Evolutionary conservation across 371 early-diverging fungal genomes (phyloP), one percentile per base, ranked within the genome.

Genomic region (Mycotypha africana): DNA sequence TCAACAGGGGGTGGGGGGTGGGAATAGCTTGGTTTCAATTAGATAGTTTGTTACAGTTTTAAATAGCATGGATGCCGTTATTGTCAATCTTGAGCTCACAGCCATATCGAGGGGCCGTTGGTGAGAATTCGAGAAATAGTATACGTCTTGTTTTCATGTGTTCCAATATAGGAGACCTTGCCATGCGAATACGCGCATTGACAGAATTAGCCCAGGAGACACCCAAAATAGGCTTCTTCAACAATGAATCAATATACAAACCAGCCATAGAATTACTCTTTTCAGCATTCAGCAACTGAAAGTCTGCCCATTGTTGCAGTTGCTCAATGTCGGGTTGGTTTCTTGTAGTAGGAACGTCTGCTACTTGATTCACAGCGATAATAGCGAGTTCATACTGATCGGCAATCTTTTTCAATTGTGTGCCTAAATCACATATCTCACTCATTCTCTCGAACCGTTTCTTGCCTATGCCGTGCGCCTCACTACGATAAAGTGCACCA

Each of bases 161-260:
- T 30, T 63, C 65, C 33, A 58, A 36, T 49, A 65, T 56, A 19
- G 59, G 56, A 1, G 73, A 58, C 16, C 81, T 45, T 15, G 76
- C 71, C 33, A 92, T 38, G 48, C 79, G 54, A 1, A 92, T 63
- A 15, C 91, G 67, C 0, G 77, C 75, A 41, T 86, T 88, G 30
- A 91, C 74, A 15, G 82, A 74, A 52, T 82, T 88, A 1, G 86
- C 66, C 92, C 91, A 91, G n/a, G 81, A 51, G 16, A 82, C 55
- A 0, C 92, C 92, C 40, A 91, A 64, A 4, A 85, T 76, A 0
- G 91, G 89, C 33, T 63, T 65, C 32, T 74, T 74, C 3, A 49
- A 58, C 12, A 81, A 47, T 12, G 81, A 81, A 36, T 66, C 58
- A 16, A 65, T 63, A 45, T 63, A 68, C 8, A 69, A 35, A 2